These are phyloP conservation scores for Angomonas ambiguus DNA, from an alignment of 208 protist genomes.

Conservation along the genomic window DNA sequence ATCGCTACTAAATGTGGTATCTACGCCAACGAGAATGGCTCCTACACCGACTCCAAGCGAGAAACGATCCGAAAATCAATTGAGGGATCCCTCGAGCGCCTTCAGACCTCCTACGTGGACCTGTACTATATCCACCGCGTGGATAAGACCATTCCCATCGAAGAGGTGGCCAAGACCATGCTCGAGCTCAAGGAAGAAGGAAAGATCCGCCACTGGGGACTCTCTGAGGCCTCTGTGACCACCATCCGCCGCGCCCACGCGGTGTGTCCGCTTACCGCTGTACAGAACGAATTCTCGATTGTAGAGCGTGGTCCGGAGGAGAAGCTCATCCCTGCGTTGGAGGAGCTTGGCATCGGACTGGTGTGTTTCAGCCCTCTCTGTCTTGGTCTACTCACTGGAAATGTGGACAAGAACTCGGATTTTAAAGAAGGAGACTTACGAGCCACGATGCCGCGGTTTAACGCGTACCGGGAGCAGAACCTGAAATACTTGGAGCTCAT, in stretches of 20 bases:
- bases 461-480: conserved; percentile 12
- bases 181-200: conserved; percentile 29
- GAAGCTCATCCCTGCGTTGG: conserved; percentile 21
- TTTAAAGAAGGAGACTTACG: conserved; percentile 18
- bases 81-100: conserved; percentile 32
- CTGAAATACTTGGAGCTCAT: conserved; percentile 11
- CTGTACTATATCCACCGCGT: conserved; percentile 43
- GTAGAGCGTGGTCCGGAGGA: conserved; percentile 20
- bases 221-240: conserved; percentile 18
- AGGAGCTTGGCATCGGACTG: conserved; percentile 32
- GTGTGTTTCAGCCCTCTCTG: conserved; percentile 29
- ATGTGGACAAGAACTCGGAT: conserved; percentile 11
- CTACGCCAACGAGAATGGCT: conserved; percentile 6
- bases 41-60: conserved; percentile 6
- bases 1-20: conserved; percentile 34
- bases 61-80: conserved; percentile 23
- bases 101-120: conserved; percentile 34
- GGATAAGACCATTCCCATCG: conserved; percentile 24
- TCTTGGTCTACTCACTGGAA: conserved; percentile 22
- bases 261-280: conserved; percentile 23
- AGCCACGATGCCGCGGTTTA: conserved; percentile 14
- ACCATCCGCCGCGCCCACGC: conserved; percentile 30
- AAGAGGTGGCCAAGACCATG: conserved; percentile 30
- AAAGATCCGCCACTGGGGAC: conserved; percentile 34
- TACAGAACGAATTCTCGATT: conserved; percentile 39